Evolutionary conservation across 257 asterid genomes (phyloP).

Genomic region (Henckelia pumila): DNA sequence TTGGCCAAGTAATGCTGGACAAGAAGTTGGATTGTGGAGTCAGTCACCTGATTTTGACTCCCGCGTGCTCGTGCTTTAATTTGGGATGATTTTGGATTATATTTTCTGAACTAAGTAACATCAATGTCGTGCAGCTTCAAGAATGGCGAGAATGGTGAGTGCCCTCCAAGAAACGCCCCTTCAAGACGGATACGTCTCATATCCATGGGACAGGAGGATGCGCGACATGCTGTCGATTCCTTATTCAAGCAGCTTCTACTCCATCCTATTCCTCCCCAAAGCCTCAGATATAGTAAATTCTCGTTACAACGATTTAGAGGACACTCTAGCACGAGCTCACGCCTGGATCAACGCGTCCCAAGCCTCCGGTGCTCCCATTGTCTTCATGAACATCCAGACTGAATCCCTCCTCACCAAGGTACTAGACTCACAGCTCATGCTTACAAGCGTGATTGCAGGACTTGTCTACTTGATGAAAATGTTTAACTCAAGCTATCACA

Average conservation of each 20-base stretch:
- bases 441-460: too few relatives aligned
- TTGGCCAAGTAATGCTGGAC: background rate
- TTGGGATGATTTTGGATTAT: too few relatives aligned
- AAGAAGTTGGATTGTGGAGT: too few relatives aligned
- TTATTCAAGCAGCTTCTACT: conserved; percentile 73
- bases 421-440: background rate
- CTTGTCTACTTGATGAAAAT: background rate
- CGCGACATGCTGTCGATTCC: conserved; percentile 69
- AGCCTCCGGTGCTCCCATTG: conserved; percentile 69
- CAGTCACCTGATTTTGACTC: too few relatives aligned
- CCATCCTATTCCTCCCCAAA: conserved; percentile 78
- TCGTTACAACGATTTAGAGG: conserved; percentile 73
- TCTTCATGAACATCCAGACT: conserved; percentile 87
- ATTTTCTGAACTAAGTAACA: too few relatives aligned
- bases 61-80: too few relatives aligned
- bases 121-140: conserved; percentile 54
- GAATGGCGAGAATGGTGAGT: conserved; percentile 66
- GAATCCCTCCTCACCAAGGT: conserved; percentile 98
- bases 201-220: conserved; percentile 80
- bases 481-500: background rate
- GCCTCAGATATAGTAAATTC: conserved; percentile 52
- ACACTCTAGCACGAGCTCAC: conserved; percentile 89
- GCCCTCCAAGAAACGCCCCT: conserved; percentile 58
- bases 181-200: conserved; percentile 80
- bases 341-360: conserved; percentile 92